A percentile compares a stretch with the other conserved stretches of the same genome.
These are phyloP conservation scores for Plasmodium blacklocki DNA, from an alignment of 169 alveolate genomes.

Conservation along the genomic window DNA sequence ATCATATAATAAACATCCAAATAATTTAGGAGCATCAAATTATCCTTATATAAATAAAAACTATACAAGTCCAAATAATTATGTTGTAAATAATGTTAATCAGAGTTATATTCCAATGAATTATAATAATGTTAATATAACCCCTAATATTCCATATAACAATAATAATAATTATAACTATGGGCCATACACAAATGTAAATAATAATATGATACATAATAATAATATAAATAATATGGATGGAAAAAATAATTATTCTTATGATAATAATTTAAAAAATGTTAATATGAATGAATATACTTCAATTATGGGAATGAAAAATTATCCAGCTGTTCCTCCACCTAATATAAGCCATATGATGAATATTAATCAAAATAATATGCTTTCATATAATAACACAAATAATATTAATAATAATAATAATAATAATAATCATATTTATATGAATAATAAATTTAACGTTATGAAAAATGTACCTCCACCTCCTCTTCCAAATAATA, in stretches of 20 bases:
- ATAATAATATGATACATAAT: not conserved
- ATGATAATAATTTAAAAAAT: slow-evolving; percentile 15
- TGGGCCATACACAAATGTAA: slow-evolving; percentile 6
- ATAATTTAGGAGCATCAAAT: slow-evolving; percentile 4
- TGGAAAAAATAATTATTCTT: not conserved
- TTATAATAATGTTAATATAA: slow-evolving; percentile 4
- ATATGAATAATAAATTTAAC: slow-evolving; percentile 2
- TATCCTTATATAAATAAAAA: slow-evolving; percentile 5
- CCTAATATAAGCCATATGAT: not conserved
- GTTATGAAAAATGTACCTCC: not conserved
- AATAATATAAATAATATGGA: not conserved
- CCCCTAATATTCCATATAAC: slow-evolving; percentile 1
- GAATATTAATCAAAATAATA: not conserved
- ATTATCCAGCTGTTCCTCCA: not conserved
- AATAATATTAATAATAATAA: not conserved
- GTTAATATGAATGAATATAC: not conserved
- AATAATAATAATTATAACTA: slow-evolving; percentile 4
- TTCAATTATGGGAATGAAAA: not conserved
- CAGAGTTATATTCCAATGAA: not conserved
- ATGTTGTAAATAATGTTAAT: not conserved
- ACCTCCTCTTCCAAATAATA: not conserved
- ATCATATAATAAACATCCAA: slow-evolving; percentile 17
- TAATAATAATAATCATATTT: slow-evolving; percentile 1
- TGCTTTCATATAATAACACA: not conserved
- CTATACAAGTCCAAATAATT: slow-evolving; percentile 1